phyloP scores from a whole-genome alignment of 192 early-diverging fungal genomes.

The Paraglomus brasilianum region DNA sequence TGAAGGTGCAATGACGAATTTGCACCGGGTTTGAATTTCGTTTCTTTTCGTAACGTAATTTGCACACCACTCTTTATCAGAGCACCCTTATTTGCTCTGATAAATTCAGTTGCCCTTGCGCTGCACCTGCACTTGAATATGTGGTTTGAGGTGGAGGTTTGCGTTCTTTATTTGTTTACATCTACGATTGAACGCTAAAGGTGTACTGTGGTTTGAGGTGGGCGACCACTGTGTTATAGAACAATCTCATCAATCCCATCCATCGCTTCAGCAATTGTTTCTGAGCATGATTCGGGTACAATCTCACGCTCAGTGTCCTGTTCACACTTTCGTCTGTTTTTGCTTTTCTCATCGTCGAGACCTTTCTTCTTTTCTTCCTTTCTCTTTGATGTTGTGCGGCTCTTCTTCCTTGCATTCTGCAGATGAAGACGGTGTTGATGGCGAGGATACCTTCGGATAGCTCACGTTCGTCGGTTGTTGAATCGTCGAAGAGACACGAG shows the following conservation, averaged over 20 bases:
- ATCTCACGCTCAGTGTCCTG: neutral
- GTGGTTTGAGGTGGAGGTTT: too few relatives aligned
- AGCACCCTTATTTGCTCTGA: too few relatives aligned
- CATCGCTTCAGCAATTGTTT: slow-evolving; percentile 11
- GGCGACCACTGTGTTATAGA: too few relatives aligned
- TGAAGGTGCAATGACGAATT: slow-evolving; percentile 15
- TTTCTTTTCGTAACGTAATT: slow-evolving; percentile 7
- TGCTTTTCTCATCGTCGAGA: neutral
- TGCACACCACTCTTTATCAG: neutral
- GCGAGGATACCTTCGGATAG: neutral
- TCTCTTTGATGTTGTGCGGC: neutral
- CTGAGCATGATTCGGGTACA: slow-evolving; percentile 2
- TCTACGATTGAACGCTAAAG: too few relatives aligned
- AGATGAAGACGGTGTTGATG: slow-evolving; percentile 20
- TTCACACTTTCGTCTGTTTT: neutral
- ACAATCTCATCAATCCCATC: neutral
- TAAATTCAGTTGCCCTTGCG: too few relatives aligned
- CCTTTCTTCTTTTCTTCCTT: slow-evolving; percentile 7
- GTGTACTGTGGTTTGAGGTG: too few relatives aligned
- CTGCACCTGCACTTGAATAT: too few relatives aligned
- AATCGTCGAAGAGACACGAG: neutral
- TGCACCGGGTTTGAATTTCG: slow-evolving; percentile 11
- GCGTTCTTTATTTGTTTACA: too few relatives aligned
- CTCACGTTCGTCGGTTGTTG: neutral
- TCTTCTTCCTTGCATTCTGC: slow-evolving; percentile 12